A percentile compares a stretch with the other conserved stretches of the same genome.
phyloP scores from a whole-genome alignment of 345 rosid species.

The Salix viminalis region DNA sequence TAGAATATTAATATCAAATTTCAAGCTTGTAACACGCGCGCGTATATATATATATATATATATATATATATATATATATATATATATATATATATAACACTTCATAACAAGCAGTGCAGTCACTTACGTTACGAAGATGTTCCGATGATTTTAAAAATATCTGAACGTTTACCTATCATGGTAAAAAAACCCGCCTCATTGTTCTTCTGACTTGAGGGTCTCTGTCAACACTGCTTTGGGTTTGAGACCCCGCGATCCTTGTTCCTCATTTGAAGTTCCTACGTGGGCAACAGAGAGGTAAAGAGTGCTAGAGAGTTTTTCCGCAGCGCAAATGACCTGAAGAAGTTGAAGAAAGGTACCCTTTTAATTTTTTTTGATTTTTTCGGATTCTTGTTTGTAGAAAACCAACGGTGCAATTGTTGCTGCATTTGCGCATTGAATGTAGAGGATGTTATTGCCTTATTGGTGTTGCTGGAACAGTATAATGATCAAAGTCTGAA shows the following conservation, averaged over 20 bases:
- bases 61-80: no score
- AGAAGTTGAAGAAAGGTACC: neutral
- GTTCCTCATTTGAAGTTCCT: slow-evolving; percentile 19
- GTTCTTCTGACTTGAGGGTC: slow-evolving; percentile 18
- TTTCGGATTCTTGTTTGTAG: neutral
- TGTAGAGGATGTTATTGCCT: neutral
- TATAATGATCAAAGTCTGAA: neutral
- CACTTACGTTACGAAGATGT: neutral
- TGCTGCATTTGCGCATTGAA: slow-evolving; percentile 18
- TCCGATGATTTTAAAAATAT: neutral
- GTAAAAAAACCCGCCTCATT: neutral
- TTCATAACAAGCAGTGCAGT: no score
- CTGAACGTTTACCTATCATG: neutral
- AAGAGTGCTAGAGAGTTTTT: neutral
- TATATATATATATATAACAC: no score
- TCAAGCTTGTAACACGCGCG: no score
- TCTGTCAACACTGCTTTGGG: slow-evolving; percentile 20
- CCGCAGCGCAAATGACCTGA: neutral
- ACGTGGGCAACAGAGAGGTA: neutral
- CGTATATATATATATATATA: no score
- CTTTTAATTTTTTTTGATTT: neutral
- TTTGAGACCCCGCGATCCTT: slow-evolving; percentile 48
- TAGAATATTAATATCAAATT: no score
- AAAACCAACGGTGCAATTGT: neutral
- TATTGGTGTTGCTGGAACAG: neutral